Percentiles rank a stretch among this genome's conserved stretches.
Conservation (phyloP, 306 rosid genomes). For the Alnus glutinosa region DNA sequence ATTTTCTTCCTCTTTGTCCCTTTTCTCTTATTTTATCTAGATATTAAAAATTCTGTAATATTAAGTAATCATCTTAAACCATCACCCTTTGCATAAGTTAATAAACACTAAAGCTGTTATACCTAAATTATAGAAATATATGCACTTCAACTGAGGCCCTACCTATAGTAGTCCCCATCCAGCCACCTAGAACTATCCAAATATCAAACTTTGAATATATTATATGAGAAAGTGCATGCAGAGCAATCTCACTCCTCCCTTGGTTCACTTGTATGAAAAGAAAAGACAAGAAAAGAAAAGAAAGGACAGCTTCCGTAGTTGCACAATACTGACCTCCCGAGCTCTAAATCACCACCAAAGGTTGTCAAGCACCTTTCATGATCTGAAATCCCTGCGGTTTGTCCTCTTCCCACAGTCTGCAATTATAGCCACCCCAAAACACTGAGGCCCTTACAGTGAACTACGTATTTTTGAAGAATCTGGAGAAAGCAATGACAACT, state of each 20-base stretch:
- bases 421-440: slow-evolving; percentile 27
- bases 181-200: neutral
- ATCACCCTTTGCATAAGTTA: neutral
- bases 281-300: neutral
- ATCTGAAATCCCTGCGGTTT: slow-evolving; percentile 19
- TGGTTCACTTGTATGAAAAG: slow-evolving; percentile 6
- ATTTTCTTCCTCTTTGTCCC: neutral
- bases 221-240: neutral
- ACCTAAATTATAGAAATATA: neutral
- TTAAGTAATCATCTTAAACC: neutral
- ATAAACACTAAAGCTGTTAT: neutral
- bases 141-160: neutral
- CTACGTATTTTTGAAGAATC: slow-evolving; percentile 15
- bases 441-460: slow-evolving; percentile 8
- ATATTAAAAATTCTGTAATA: neutral
- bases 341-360: slow-evolving; percentile 33
- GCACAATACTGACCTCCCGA: slow-evolving; percentile 45
- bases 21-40: neutral
- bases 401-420: slow-evolving; percentile 42
- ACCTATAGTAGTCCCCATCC: neutral
- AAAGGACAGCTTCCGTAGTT: neutral
- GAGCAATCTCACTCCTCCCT: slow-evolving; percentile 15
- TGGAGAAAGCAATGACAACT: slow-evolving; percentile 17
- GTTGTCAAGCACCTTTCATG: slow-evolving; percentile 25
- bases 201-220: neutral